Evolutionary conservation across 306 rosid species (phyloP).

Genomic region (Casuarina equisetifolia): DNA sequence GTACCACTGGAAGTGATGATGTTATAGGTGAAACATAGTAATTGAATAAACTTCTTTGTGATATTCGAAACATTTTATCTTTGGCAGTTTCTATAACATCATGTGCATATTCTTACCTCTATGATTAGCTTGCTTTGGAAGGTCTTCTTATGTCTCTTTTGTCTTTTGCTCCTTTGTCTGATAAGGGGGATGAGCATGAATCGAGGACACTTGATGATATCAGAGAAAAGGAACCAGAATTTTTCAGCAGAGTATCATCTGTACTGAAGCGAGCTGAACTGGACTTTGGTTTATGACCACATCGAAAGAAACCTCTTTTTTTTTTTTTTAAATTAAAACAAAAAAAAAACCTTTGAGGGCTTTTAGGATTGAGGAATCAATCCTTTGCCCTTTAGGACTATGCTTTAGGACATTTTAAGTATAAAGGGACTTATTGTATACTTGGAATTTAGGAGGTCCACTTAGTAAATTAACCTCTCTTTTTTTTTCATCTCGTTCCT

Average conservation of each 20-base stretch:
- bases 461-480: not conserved
- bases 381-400: not conserved
- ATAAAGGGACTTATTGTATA: not conserved
- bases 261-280: constrained; percentile 67
- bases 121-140: constrained; percentile 7
- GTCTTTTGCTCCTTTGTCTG: constrained; percentile 19
- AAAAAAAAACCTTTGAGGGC: not conserved
- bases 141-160: constrained; percentile 6
- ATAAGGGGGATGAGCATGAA: constrained; percentile 88
- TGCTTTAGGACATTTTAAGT: not conserved
- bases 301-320: not conserved
- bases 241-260: constrained; percentile 54
- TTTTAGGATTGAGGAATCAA: not conserved
- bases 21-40: not conserved
- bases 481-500: not conserved
- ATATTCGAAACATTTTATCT: not conserved
- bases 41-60: not conserved
- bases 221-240: constrained; percentile 70
- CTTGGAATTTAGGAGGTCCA: not conserved
- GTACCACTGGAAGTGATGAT: not conserved
- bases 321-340: not conserved
- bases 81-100: not conserved
- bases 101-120: not conserved
- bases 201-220: constrained; percentile 57
- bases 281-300: constrained; percentile 53